phyloP scores from a whole-genome alignment of 768 basidiomycete genomes.

The Amanita thiersii region DNA sequence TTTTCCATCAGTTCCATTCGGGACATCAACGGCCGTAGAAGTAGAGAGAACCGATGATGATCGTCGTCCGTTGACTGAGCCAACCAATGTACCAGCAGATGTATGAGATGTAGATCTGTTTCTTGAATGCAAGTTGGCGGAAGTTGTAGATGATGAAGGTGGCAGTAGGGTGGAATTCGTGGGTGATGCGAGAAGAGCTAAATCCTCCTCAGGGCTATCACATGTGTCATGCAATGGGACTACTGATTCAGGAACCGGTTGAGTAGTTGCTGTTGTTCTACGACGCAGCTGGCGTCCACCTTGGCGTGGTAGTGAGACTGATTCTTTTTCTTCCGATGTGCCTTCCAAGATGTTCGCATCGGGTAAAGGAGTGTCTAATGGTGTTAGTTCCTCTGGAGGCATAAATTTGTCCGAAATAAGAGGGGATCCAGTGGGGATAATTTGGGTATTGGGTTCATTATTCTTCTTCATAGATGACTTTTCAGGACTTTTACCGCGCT shows the following conservation, averaged over 20 bases:
- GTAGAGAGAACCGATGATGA: slow-evolving; percentile 32
- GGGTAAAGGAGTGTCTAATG: background rate
- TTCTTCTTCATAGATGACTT: background rate
- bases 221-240: slow-evolving; percentile 10
- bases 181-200: slow-evolving; percentile 5
- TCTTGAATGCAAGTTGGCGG: slow-evolving; percentile 20
- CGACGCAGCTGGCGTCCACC: slow-evolving; percentile 7
- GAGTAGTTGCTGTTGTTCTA: background rate
- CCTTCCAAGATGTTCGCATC: background rate
- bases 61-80: slow-evolving; percentile 19
- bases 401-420: background rate
- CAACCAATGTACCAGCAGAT: slow-evolving; percentile 27
- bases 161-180: slow-evolving; percentile 5
- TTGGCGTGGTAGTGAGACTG: slow-evolving; percentile 5
- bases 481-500: slow-evolving; percentile 6
- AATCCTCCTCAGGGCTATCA: slow-evolving; percentile 4
- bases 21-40: slow-evolving; percentile 25
- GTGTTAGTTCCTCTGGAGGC: slow-evolving; percentile 6
- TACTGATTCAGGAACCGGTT: background rate
- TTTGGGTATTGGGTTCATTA: background rate
- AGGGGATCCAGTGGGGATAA: background rate
- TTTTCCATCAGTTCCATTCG: slow-evolving; percentile 17
- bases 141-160: background rate
- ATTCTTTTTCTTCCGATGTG: slow-evolving; percentile 8
- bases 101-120: slow-evolving; percentile 30